Evolutionary conservation across 257 asterid species (phyloP).

Genomic region (Primulina huaijiensis): DNA sequence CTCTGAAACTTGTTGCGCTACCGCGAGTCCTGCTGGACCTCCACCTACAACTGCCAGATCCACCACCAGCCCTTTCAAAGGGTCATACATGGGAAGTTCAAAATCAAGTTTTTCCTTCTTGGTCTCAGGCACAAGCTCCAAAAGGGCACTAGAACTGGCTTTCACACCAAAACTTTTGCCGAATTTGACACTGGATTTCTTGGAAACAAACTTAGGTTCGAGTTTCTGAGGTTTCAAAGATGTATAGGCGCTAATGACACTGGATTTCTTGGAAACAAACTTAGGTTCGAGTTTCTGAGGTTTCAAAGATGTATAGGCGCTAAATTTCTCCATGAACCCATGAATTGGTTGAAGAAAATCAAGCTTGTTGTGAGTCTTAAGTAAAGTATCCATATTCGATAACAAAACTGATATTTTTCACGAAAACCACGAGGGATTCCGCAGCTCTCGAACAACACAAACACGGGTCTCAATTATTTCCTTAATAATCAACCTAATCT

Average conservation of each 20-base stretch:
- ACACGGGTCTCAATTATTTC: conserved; percentile 27
- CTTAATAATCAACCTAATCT: conserved; percentile 20
- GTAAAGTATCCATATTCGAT: conserved; percentile 61
- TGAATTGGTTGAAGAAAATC: conserved; percentile 61
- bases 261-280: conserved; percentile 42
- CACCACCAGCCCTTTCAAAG: conserved; percentile 58
- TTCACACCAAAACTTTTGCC: conserved; percentile 37
- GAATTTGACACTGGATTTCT: conserved; percentile 37
- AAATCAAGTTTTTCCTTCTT: conserved; percentile 91
- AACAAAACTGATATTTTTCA: neutral
- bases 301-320: conserved; percentile 48
- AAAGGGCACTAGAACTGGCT: conserved; percentile 61
- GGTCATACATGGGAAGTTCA: conserved; percentile 86
- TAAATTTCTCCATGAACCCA: conserved; percentile 50
- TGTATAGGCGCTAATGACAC: conserved; percentile 35
- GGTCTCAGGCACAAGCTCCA: conserved; percentile 91
- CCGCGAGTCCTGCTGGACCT: conserved; percentile 98
- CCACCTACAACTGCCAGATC: conserved; percentile 98
- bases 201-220: conserved; percentile 36
- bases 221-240: conserved; percentile 51
- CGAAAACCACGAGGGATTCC: no score
- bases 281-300: conserved; percentile 43
- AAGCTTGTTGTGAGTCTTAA: conserved; percentile 72
- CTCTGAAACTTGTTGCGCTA: conserved; percentile 95
- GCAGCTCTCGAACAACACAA: conserved; percentile 18